Conservation (phyloP, 768 basidiomycete genomes). For the Nevesoporus exiguus region DNA sequence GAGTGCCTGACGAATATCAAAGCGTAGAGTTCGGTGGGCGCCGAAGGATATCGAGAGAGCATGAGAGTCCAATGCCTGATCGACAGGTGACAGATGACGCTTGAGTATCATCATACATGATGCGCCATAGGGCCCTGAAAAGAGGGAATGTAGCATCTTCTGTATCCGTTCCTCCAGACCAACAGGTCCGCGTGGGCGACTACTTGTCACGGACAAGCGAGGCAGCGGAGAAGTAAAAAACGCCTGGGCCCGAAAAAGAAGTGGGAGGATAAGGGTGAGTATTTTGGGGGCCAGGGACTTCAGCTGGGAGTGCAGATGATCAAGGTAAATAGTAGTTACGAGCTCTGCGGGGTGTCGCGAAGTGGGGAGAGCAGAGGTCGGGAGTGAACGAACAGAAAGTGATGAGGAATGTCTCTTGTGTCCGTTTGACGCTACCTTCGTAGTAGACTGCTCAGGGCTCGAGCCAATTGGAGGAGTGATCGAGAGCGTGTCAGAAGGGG, state of each 20-base stretch:
- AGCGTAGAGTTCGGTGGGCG: constrained; percentile 59
- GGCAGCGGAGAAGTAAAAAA: constrained; percentile 66
- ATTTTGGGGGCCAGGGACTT: constrained; percentile 55
- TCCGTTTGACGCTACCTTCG: constrained; percentile 26
- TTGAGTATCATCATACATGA: constrained; percentile 63
- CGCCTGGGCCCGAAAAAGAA: constrained; percentile 69
- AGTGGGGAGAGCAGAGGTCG: constrained; percentile 30
- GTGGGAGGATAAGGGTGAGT: constrained; percentile 57
- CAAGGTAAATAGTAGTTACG: constrained; percentile 59
- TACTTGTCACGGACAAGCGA: constrained; percentile 52
- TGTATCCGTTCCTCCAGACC: constrained; percentile 54
- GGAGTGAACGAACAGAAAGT: constrained; percentile 46
- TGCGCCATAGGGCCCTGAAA: constrained; percentile 63
- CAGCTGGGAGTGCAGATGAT: constrained; percentile 57
- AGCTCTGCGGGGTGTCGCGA: constrained; percentile 58
- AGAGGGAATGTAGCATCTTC: constrained; percentile 52
- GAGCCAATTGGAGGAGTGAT: constrained; percentile 32
- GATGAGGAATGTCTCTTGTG: constrained; percentile 66
- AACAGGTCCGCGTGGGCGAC: constrained; percentile 31
- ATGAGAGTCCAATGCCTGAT: constrained; percentile 24
- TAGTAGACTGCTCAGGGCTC: constrained; percentile 28
- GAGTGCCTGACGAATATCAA: constrained; percentile 60
- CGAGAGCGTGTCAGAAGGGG: constrained; percentile 12
- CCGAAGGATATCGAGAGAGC: constrained; percentile 46
- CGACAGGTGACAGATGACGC: constrained; percentile 46